phyloP scores from a whole-genome alignment of 139 green algal genomes.

The Picochlorum sp. region DNA sequence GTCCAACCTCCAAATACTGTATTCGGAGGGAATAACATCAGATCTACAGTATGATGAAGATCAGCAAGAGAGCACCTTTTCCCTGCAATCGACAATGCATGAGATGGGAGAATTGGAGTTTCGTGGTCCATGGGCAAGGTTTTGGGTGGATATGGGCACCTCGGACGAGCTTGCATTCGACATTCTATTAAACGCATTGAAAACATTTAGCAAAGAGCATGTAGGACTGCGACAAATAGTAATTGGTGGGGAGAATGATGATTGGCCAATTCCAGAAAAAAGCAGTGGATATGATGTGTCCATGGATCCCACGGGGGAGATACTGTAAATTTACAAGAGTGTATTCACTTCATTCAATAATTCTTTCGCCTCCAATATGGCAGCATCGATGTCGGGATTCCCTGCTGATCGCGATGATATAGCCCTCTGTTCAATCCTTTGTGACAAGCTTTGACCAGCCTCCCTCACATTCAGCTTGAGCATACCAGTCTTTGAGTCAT shows the following conservation, averaged over 20 bases:
- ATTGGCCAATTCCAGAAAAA: constrained; percentile 48
- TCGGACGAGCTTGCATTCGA: constrained; percentile 81
- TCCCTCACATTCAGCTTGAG: constrained; percentile 53
- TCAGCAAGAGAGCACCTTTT: neutral
- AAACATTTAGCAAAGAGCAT: constrained; percentile 64
- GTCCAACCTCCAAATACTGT: constrained; percentile 69
- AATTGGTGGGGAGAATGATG: constrained; percentile 57
- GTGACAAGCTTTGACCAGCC: constrained; percentile 39
- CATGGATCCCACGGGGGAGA: constrained; percentile 2
- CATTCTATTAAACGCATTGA: constrained; percentile 76
- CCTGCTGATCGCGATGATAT: neutral
- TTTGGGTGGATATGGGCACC: constrained; percentile 77
- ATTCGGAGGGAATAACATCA: constrained; percentile 38
- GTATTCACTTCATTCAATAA: constrained; percentile 21
- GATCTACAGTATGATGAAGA: constrained; percentile 59
- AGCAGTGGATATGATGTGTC: neutral
- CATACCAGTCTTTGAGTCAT: constrained; percentile 33
- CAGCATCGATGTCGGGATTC: constrained; percentile 7
- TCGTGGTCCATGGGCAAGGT: constrained; percentile 41
- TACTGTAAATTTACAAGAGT: constrained; percentile 6
- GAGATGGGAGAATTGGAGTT: constrained; percentile 59
- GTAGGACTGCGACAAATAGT: constrained; percentile 43
- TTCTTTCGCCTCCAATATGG: constrained; percentile 15
- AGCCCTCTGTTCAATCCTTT: constrained; percentile 42
- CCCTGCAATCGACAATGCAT: constrained; percentile 45